Conservation (phyloP, 352 stramenopile genomes). For the Phytophthora cryptogea region DNA sequence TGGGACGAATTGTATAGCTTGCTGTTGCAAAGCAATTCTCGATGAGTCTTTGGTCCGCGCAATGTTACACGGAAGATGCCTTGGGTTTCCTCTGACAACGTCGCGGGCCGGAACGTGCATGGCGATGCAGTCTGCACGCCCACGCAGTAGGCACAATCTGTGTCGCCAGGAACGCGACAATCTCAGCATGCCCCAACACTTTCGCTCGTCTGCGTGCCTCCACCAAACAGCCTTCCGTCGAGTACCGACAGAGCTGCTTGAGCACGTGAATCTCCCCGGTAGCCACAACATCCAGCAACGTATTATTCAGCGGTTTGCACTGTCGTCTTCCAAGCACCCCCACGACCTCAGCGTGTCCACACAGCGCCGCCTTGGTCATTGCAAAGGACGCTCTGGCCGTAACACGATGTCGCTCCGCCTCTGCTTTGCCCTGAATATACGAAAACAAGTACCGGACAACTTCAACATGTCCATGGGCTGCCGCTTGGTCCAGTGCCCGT, state of each 20-base stretch:
- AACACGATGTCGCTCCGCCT: conserved; percentile 18
- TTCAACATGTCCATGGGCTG: conserved; percentile 54
- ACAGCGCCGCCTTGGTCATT: conserved; percentile 33
- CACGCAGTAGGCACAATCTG: conserved; percentile 31
- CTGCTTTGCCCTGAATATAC: conserved; percentile 17
- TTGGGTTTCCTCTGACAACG: conserved; percentile 31
- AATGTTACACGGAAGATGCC: neutral
- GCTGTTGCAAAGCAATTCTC: no score
- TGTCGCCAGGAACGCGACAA: conserved; percentile 24
- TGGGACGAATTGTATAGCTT: conserved; percentile 16
- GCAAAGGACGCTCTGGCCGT: conserved; percentile 31
- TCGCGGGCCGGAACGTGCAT: conserved; percentile 26
- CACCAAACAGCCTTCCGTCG: conserved; percentile 37
- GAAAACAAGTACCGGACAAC: conserved; percentile 52
- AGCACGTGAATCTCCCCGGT: conserved; percentile 29
- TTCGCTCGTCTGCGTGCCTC: conserved; percentile 35
- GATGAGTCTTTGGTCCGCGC: no score
- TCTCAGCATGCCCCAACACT: conserved; percentile 18
- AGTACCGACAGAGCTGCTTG: conserved; percentile 35
- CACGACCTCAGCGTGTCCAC: conserved; percentile 33
- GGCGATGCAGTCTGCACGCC: conserved; percentile 29
- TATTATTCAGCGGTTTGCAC: conserved; percentile 32
- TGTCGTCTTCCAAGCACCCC: conserved; percentile 25
- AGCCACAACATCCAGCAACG: conserved; percentile 35
- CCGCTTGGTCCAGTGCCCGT: conserved; percentile 51